phyloP scores from a whole-genome alignment of 176 grass and related monocot species.

The Cenchrus americanus region DNA sequence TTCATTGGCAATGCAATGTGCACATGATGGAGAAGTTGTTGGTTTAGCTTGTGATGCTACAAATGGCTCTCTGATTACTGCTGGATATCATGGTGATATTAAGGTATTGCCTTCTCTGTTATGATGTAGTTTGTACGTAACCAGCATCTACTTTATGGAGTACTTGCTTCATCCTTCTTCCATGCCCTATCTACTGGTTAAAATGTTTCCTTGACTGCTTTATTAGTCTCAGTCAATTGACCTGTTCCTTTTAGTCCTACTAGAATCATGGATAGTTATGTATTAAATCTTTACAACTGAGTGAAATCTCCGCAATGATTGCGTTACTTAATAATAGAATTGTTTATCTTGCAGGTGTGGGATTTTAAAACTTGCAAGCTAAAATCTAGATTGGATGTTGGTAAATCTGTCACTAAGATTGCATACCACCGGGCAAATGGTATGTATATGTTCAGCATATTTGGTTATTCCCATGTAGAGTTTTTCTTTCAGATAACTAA shows the following conservation, averaged over 20 bases:
- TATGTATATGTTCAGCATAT: slow-evolving; percentile 38
- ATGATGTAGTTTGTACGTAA: neutral
- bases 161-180: slow-evolving; percentile 14
- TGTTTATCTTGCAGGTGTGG: slow-evolving; percentile 66
- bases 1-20: slow-evolving; percentile 56
- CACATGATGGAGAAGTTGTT: slow-evolving; percentile 87
- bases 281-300: neutral
- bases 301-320: neutral
- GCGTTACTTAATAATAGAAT: slow-evolving; percentile 22
- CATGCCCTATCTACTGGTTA: neutral
- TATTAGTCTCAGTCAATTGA: neutral
- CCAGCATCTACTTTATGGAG: neutral
- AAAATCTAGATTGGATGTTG: slow-evolving; percentile 76
- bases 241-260: slow-evolving; percentile 20
- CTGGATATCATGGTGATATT: slow-evolving; percentile 87
- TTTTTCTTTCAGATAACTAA: slow-evolving; percentile 33
- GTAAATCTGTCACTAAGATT: slow-evolving; percentile 77
- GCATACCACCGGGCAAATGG: slow-evolving; percentile 90
- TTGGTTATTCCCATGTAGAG: slow-evolving; percentile 23
- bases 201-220: slow-evolving; percentile 13
- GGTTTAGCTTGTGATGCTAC: slow-evolving; percentile 93
- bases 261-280: slow-evolving; percentile 23
- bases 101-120: slow-evolving; percentile 62
- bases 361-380: slow-evolving; percentile 76
- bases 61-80: slow-evolving; percentile 83